These are phyloP conservation scores for Fusarium tjaetaba DNA, from an alignment of 2,329 filamentous ascomycete species.

Conservation along the genomic window DNA sequence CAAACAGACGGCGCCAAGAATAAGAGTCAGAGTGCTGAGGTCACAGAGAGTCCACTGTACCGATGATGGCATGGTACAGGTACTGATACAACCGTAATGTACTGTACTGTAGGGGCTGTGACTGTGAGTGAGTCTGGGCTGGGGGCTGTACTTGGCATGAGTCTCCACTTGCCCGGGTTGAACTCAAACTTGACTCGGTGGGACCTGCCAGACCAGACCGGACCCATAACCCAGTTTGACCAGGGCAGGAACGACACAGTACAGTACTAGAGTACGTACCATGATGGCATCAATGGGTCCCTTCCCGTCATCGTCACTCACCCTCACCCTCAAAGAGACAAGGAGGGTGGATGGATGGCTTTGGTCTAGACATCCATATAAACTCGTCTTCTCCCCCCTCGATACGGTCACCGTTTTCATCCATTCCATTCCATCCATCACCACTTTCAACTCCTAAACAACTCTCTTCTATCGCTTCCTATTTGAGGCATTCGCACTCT, in stretches of 20 bases:
- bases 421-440: neutral
- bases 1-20: conserved; percentile 9
- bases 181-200: conserved; percentile 11
- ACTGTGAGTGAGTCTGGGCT: neutral
- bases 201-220: neutral
- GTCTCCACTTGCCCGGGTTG: conserved; percentile 14
- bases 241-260: neutral
- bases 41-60: conserved; percentile 10
- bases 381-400: conserved; percentile 31
- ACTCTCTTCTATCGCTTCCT: neutral
- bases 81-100: neutral
- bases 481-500: neutral
- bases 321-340: neutral
- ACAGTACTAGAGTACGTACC: conserved; percentile 12
- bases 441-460: neutral
- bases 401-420: conserved; percentile 31
- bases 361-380: conserved; percentile 32
- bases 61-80: conserved; percentile 29
- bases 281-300: conserved; percentile 25
- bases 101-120: neutral
- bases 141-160: neutral
- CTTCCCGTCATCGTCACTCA: conserved; percentile 23
- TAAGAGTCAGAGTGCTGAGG: conserved; percentile 15
- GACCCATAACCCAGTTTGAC: neutral
- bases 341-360: conserved; percentile 25